Evolutionary conservation across 805 yeast species (phyloP), one percentile per base, ranked within the genome.

Genomic region (Ogataea paradorogensis): DNA sequence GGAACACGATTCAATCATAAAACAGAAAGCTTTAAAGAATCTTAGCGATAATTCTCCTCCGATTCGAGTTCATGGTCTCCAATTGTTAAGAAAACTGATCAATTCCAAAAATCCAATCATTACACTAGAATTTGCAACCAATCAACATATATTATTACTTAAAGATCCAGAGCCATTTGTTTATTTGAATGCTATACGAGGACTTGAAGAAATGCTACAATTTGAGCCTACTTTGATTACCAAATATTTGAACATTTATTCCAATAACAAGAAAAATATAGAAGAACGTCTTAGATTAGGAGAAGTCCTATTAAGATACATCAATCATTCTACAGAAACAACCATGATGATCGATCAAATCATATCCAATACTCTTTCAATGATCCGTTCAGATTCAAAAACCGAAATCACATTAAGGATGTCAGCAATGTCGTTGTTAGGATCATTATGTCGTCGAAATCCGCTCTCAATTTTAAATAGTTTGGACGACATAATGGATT

Each of bases 371-470:
- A 69, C 78, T 21, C 53, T 84, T 2, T 30, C 49, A 1, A 54
- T 60, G 15, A 47, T 60, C 3, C 40, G 55, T 26, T 39, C 42
- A 5, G 33, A 35, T 7, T 39, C 27, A 3, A 23, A 27, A 8
- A 24, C 55, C 10, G 95, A 88, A 47, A 66, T 71, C 42, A 71
- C 81, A 27, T 47, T 89, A 27, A 69, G 97, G 49, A 81, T 88
- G 84, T 90, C 97, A 2, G 76, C 96, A 0, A 74, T 90, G 78
- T 85, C 96, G 0, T 60, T 93, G 10, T 58, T 91, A n/a, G 96
- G 97, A 21, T 65, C 74, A 5, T 66, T 84, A 26, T 75, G 89
- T 52, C 75, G 76, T 46, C 65, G 65, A 1, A 78, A 79, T 43
- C 81, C 89, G 1, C 38, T 62, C 5, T 84, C 83, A 0, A 51